These are phyloP conservation scores for Plasmopara halstedii DNA, from an alignment of 352 stramenopile genomes.

Conservation along the genomic window DNA sequence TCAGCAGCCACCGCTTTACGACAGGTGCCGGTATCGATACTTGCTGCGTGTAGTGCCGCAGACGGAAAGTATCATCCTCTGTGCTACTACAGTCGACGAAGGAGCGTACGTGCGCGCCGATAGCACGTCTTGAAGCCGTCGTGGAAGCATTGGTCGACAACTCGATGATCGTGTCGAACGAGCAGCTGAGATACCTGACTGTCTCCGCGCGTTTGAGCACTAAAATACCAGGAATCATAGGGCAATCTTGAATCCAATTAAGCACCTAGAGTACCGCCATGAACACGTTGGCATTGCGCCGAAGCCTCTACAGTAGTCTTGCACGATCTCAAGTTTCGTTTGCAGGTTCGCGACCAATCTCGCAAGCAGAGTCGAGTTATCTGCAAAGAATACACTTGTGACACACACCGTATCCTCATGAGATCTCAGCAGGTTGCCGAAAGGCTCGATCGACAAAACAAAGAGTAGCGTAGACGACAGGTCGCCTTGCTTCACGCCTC, in stretches of 20 bases:
- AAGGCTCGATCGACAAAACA: background rate
- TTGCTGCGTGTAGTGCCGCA: background rate
- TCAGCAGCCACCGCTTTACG: background rate
- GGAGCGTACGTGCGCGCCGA: background rate
- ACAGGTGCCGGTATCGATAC: background rate
- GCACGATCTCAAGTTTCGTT: background rate
- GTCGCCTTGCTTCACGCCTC: background rate
- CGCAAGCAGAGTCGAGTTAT: background rate
- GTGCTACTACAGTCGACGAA: background rate
- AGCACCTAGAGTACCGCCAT: background rate
- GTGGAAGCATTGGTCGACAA: background rate
- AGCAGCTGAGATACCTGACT: background rate
- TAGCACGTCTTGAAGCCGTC: background rate
- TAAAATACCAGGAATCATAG: background rate
- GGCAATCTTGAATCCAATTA: background rate
- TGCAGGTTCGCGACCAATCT: background rate
- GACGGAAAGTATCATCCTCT: background rate
- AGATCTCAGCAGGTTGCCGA: background rate
- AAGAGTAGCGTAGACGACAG: background rate
- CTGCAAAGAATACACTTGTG: background rate
- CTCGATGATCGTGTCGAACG: background rate
- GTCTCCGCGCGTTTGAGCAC: background rate
- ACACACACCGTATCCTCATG: background rate
- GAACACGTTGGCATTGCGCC: background rate
- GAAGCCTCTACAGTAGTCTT: background rate